phyloP scores from a whole-genome alignment of 257 asterid genomes.

The Ilex asprella region DNA sequence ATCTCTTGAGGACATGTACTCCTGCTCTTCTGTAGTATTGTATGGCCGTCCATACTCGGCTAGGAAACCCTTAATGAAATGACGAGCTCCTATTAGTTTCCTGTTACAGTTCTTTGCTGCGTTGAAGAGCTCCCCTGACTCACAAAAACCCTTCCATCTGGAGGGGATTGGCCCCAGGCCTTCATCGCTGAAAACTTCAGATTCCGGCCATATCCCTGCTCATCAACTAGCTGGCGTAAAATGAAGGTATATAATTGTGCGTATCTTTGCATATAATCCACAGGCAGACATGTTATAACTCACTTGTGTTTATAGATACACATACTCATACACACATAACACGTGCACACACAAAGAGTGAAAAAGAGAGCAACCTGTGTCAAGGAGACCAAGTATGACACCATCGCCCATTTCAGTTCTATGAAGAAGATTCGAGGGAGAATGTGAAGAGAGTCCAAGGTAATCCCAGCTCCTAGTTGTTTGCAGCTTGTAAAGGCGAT shows the following conservation, averaged over 20 bases:
- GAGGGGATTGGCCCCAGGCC: conserved; percentile 40
- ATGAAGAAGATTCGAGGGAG: conserved; percentile 21
- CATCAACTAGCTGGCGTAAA: no score
- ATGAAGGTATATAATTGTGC: neutral
- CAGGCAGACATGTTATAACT: neutral
- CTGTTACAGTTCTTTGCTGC: conserved; percentile 26
- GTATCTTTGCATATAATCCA: neutral
- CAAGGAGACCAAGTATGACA: conserved; percentile 41
- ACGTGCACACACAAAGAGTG: neutral
- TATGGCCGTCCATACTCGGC: conserved; percentile 8
- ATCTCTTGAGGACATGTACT: conserved; percentile 30
- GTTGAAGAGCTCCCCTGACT: conserved; percentile 17
- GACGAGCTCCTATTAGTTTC: conserved; percentile 42
- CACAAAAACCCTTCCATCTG: conserved; percentile 34
- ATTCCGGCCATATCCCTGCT: conserved; percentile 39
- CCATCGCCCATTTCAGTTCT: conserved; percentile 45
- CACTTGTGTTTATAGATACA: no score
- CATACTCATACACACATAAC: no score
- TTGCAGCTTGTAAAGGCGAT: conserved; percentile 31
- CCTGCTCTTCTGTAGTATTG: conserved; percentile 10
- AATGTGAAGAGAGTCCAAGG: conserved; percentile 33
- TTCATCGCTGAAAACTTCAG: conserved; percentile 22
- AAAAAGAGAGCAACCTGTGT: conserved; percentile 26
- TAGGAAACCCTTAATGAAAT: conserved; percentile 18
- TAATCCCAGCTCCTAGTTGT: conserved; percentile 71